Base-by-base conservation (phyloP, 2,329 filamentous ascomycete genomes). In the Gaeumannomyces sp. region DNA sequence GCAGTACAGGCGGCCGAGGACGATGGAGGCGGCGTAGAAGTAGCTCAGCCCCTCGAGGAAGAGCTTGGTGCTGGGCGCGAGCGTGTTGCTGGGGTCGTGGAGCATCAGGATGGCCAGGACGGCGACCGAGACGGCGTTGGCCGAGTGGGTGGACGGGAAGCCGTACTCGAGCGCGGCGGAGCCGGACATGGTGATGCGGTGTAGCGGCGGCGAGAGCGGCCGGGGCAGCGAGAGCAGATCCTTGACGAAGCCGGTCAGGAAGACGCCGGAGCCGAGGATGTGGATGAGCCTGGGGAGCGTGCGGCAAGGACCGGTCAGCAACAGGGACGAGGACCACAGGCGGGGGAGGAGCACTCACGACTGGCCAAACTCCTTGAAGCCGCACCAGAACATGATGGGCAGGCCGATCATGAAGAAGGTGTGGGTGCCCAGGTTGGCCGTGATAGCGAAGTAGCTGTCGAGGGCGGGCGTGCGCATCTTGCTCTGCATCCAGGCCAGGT, bases 371-470 rank as follows among this genome's bases (percentile, higher is more conserved):
- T 85, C 88, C 59, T 90, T 88, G 77, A 93, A 91, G 64, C 94
- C 94, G 72, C 92, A 97, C 95, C 95, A 99, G 80, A 98, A 98
- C 70, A 97, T 85, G 69, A 98, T 92, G 7, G 95, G 95, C 72
- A 99, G 80, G 66, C 92, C 90, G 70, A 97, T 85, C 93, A 98
- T 98, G 82, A 97, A 99, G 80, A 97, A 98, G 0, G 95, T 99
- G 78, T 99, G 95, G 0, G 95, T 99, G 69, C 95, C 92, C 64
- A 98, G 85, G 76, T 98, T 99, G 68, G 95, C 95, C 0, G 93
- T 96, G 69, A 96, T 92, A 62, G 95, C 94, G 77, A 99, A 99
- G 80, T 97, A 99, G 68, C 92, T 92, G 77, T 99, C 95, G 72
- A 98, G 88, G 11, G 90, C 85, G 0, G 92, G 92, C 27, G 91